phyloP scores from a whole-genome alignment of 345 rosid genomes.

The Corchorus capsularis region DNA sequence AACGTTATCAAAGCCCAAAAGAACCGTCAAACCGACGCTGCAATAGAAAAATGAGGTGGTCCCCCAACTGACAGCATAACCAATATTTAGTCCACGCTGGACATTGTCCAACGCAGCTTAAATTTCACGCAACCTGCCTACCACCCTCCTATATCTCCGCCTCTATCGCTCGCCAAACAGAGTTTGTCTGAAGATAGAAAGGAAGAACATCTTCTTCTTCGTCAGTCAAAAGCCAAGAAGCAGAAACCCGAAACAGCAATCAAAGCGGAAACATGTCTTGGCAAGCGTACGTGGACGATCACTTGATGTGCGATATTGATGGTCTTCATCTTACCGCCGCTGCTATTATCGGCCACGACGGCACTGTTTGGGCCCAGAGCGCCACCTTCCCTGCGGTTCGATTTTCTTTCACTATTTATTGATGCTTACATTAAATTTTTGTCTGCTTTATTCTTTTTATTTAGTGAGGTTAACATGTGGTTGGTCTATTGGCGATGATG shows the following conservation, averaged over 20 bases:
- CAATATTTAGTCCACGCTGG: slow-evolving; percentile 4
- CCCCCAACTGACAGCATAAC: background rate
- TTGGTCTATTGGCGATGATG: no score
- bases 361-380: background rate
- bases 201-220: no score
- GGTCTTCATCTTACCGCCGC: slow-evolving; percentile 8
- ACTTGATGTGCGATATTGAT: slow-evolving; percentile 14
- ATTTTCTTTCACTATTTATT: no score
- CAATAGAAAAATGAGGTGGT: background rate
- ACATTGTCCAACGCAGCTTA: slow-evolving; percentile 8
- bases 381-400: no score
- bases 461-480: no score
- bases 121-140: slow-evolving; percentile 13
- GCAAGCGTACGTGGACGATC: slow-evolving; percentile 15
- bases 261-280: slow-evolving; percentile 1
- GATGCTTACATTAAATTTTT: no score
- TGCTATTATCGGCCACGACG: slow-evolving; percentile 10
- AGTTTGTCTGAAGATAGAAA: no score
- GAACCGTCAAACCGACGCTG: background rate
- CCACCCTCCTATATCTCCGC: background rate
- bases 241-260: no score
- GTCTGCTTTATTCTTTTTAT: no score
- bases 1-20: background rate
- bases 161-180: no score
- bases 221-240: no score